These are phyloP conservation scores for Pisolithus albus DNA, from an alignment of 768 basidiomycete genomes.

Conservation along the genomic window DNA sequence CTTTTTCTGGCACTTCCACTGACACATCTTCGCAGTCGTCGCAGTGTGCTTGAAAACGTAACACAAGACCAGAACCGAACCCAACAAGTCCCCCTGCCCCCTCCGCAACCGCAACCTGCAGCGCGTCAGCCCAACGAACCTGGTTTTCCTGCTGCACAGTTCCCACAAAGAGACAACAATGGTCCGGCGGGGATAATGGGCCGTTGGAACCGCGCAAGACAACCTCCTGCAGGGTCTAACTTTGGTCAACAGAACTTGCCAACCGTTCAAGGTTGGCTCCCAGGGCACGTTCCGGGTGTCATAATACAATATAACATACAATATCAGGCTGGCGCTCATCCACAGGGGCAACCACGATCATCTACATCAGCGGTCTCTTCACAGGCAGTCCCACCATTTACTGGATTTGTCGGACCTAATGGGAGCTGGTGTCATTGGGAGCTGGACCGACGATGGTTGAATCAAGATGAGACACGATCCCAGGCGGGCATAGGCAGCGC, in stretches of 20 bases:
- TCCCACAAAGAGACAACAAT: slow-evolving; percentile 35
- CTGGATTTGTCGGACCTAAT: slow-evolving; percentile 59
- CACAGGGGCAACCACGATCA: slow-evolving; percentile 25
- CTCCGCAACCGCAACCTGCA: slow-evolving; percentile 21
- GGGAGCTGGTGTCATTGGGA: slow-evolving; percentile 66
- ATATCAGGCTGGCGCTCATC: slow-evolving; percentile 39
- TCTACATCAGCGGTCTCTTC: slow-evolving; percentile 19
- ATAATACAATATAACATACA: slow-evolving; percentile 61
- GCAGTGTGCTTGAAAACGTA: slow-evolving; percentile 61
- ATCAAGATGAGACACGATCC: neutral
- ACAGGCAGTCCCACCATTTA: slow-evolving; percentile 47
- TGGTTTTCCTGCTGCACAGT: slow-evolving; percentile 23
- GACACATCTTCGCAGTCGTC: slow-evolving; percentile 43
- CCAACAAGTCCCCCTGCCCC: slow-evolving; percentile 12
- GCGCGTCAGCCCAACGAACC: slow-evolving; percentile 28
- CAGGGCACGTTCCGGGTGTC: slow-evolving; percentile 38
- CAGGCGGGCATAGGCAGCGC: neutral
- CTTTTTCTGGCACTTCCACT: slow-evolving; percentile 4
- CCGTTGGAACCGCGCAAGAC: slow-evolving; percentile 50
- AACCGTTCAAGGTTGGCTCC: slow-evolving; percentile 31
- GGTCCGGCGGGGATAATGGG: slow-evolving; percentile 32
- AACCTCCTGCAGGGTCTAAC: slow-evolving; percentile 34
- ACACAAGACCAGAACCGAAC: slow-evolving; percentile 28
- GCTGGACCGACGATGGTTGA: slow-evolving; percentile 28
- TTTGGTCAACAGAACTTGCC: slow-evolving; percentile 23